phyloP scores from a whole-genome alignment of 441 rosid genomes.

The Gossypium davidsonii region DNA sequence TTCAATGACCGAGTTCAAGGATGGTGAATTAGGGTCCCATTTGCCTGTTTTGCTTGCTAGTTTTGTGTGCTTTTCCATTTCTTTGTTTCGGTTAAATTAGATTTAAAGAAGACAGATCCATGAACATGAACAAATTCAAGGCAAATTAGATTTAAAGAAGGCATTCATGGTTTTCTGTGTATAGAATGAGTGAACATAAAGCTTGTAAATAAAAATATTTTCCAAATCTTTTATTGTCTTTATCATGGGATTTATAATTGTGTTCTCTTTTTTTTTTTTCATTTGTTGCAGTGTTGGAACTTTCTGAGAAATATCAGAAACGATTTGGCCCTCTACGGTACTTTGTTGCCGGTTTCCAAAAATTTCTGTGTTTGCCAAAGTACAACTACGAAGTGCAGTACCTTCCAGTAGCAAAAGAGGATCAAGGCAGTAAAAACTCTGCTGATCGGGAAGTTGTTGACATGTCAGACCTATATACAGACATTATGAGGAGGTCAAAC shows the following conservation, averaged over 20 bases:
- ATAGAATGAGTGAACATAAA: background rate
- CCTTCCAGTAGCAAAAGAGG: conserved; percentile 76
- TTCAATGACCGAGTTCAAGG: background rate
- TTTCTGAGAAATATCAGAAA: conserved; percentile 86
- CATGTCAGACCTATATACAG: conserved; percentile 73
- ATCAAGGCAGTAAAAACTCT: conserved; percentile 40
- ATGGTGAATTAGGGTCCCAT: background rate
- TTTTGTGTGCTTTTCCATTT: background rate
- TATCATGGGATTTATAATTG: background rate
- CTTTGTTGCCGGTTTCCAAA: conserved; percentile 92
- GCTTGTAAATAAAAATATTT: background rate
- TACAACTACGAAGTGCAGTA: conserved; percentile 92
- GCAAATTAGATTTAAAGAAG: background rate
- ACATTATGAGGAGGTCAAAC: conserved; percentile 75
- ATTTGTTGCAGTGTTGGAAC: conserved; percentile 72
- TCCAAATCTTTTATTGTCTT: background rate
- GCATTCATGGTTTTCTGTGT: background rate
- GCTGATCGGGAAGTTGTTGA: conserved; percentile 47
- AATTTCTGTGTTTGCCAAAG: conserved; percentile 91
- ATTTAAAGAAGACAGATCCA: background rate
- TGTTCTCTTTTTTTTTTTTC: conserved; percentile 9
- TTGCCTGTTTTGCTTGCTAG: background rate
- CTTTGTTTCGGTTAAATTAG: background rate
- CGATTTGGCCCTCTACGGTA: conserved; percentile 95
- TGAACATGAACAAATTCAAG: background rate